Percentiles rank a stretch among this genome's conserved stretches.
These are phyloP conservation scores for Solanum rostratum DNA, from an alignment of 257 asterid genomes.

Conservation along the genomic window DNA sequence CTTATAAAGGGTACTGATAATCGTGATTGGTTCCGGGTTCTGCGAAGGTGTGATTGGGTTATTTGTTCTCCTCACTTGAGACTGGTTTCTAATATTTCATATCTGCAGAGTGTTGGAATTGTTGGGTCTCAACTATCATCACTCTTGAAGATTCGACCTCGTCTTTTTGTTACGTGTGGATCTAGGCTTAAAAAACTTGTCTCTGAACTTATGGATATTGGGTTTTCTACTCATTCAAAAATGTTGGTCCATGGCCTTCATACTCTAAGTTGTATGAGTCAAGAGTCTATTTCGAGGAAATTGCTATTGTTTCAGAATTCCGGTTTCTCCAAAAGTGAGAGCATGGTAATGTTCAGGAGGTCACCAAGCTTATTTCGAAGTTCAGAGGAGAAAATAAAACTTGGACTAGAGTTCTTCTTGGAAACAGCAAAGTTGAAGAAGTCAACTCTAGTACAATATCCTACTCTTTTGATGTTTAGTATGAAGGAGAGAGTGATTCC, in stretches of 20 bases:
- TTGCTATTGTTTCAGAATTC: conserved; percentile 2
- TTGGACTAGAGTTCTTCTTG: conserved; percentile 13
- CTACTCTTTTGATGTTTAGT: conserved; percentile 6
- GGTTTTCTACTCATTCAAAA: conserved; percentile 15
- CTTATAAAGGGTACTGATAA: conserved; percentile 2
- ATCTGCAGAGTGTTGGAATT: conserved; percentile 21
- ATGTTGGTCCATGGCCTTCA: conserved; percentile 16
- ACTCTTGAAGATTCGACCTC: conserved; percentile 12
- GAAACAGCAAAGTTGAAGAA: conserved; percentile 1
- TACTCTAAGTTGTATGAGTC: background rate
- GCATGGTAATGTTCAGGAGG: conserved; percentile 15
- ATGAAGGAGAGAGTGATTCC: conserved; percentile 17
- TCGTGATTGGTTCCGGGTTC: conserved; percentile 2
- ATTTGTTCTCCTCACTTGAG: background rate
- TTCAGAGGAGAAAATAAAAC: conserved; percentile 8
- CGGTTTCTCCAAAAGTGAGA: conserved; percentile 9
- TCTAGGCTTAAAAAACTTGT: conserved; percentile 9
- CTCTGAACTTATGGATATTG: conserved; percentile 9
- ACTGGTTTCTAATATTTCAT: conserved; percentile 13
- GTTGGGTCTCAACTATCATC: conserved; percentile 13
- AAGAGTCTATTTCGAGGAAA: conserved; percentile 3
- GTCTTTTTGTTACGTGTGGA: conserved; percentile 1
- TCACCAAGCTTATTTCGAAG: conserved; percentile 1
- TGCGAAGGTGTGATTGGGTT: conserved; percentile 10
- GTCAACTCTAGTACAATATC: background rate